A percentile compares a stretch with the other conserved stretches of the same genome.
phyloP scores from a whole-genome alignment of 2,329 filamentous ascomycete species.

The Domatiomyces catenatus region DNA sequence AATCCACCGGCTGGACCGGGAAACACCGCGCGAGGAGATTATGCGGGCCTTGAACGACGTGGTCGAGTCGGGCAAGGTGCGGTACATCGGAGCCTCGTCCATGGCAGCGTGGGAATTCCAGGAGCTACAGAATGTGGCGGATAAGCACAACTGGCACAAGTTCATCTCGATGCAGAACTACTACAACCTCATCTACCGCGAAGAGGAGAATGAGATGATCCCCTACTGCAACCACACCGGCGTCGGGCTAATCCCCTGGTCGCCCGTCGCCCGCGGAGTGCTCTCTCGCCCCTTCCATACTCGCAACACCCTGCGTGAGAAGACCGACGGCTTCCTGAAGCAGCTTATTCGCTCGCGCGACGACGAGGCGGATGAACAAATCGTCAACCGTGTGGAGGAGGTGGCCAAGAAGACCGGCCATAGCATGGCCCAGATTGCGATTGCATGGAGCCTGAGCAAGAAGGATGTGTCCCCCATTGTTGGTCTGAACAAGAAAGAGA shows the following conservation, averaged over 20 bases:
- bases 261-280: conserved; percentile 29
- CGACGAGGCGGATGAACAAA: conserved; percentile 36
- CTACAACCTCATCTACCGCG: conserved; percentile 24
- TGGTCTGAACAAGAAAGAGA: conserved; percentile 41
- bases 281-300: conserved; percentile 32
- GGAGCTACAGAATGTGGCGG: conserved; percentile 33
- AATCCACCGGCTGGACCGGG: conserved; percentile 33
- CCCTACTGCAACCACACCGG: conserved; percentile 26
- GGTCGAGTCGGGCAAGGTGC: conserved; percentile 27
- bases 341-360: conserved; percentile 27
- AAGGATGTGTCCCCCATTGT: conserved; percentile 44
- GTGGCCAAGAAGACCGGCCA: conserved; percentile 41
- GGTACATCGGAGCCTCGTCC: conserved; percentile 23
- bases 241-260: conserved; percentile 27
- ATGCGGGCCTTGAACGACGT: conserved; percentile 33
- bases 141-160: conserved; percentile 36
- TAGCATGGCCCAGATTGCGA: conserved; percentile 48
- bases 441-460: conserved; percentile 46
- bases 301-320: conserved; percentile 29
- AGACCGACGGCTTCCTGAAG: conserved; percentile 30
- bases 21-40: conserved; percentile 32
- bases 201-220: conserved; percentile 35
- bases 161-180: conserved; percentile 40
- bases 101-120: conserved; percentile 27
- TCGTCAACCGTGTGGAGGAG: conserved; percentile 42